Evolutionary conservation across 1,284 basidiomycete genomes (phyloP).

Genomic region (Melampsora americana): DNA sequence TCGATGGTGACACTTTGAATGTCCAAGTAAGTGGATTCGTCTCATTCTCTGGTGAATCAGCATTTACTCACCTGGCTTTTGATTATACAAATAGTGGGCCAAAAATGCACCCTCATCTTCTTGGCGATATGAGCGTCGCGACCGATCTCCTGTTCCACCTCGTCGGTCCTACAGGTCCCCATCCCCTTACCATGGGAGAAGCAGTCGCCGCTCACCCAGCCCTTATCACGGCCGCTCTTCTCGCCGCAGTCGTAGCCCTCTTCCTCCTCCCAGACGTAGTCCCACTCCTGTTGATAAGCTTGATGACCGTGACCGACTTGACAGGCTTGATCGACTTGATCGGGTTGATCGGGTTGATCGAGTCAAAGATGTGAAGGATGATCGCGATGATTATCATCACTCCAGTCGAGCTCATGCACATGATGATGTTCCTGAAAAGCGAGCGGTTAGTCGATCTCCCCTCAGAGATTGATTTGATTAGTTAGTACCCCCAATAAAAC

Average conservation of each 20-base stretch:
- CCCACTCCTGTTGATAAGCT: constrained; percentile 35
- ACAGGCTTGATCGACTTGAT: constrained; percentile 21
- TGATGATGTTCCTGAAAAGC: constrained; percentile 27
- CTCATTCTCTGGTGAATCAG: not conserved
- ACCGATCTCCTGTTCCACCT: constrained; percentile 32
- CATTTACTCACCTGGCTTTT: not conserved
- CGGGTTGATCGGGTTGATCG: constrained; percentile 15
- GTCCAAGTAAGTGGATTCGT: constrained; percentile 26
- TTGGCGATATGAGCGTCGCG: constrained; percentile 42
- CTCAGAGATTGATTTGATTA: constrained; percentile 4
- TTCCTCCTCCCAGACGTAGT: constrained; percentile 31
- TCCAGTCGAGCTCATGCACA: constrained; percentile 6
- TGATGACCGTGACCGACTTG: constrained; percentile 32
- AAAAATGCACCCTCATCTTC: constrained; percentile 43
- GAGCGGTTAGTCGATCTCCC: constrained; percentile 28
- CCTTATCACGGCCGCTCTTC: constrained; percentile 40
- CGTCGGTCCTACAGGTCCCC: constrained; percentile 38
- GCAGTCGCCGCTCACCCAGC: constrained; percentile 43
- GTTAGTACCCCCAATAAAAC: too few species aligned
- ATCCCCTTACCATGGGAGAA: constrained; percentile 32
- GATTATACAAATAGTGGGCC: constrained; percentile 25
- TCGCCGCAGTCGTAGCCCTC: constrained; percentile 36
- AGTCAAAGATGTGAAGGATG: constrained; percentile 31
- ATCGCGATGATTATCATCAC: constrained; percentile 42
- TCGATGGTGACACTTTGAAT: constrained; percentile 43